Conservation (phyloP, 768 basidiomycete species). For the Lactarius sanguifluus region DNA sequence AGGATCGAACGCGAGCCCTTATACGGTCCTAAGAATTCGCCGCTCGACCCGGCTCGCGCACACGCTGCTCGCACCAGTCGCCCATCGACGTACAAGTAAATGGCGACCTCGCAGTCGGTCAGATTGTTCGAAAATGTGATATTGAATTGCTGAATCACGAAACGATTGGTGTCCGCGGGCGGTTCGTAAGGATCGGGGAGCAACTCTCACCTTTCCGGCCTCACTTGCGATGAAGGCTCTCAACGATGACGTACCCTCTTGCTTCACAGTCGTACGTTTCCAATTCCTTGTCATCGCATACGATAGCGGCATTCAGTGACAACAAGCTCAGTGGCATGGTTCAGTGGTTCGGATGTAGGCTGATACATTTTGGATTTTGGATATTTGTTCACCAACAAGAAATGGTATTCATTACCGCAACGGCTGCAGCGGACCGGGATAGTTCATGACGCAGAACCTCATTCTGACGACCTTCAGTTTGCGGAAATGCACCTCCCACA, state of each 20-base stretch:
- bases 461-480: neutral
- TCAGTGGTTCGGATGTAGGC: too few relatives aligned
- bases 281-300: slow-evolving; percentile 14
- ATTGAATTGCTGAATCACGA: slow-evolving; percentile 8
- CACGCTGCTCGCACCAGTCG: neutral
- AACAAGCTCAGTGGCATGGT: slow-evolving; percentile 13
- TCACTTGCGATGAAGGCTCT: slow-evolving; percentile 19
- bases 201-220: slow-evolving; percentile 15
- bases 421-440: neutral
- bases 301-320: neutral
- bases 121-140: neutral
- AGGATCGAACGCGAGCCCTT: neutral
- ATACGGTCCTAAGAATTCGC: slow-evolving; percentile 2
- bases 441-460: neutral
- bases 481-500: neutral
- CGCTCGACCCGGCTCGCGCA: neutral
- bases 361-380: too few relatives aligned
- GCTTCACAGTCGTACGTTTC: slow-evolving; percentile 2
- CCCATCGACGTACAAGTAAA: slow-evolving; percentile 14
- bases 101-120: neutral
- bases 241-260: neutral
- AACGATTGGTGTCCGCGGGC: neutral
- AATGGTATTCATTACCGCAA: neutral
- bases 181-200: too few relatives aligned
- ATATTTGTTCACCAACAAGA: too few relatives aligned